Conservation (phyloP, 768 basidiomycete genomes). For the Suillus cothurnatus region DNA sequence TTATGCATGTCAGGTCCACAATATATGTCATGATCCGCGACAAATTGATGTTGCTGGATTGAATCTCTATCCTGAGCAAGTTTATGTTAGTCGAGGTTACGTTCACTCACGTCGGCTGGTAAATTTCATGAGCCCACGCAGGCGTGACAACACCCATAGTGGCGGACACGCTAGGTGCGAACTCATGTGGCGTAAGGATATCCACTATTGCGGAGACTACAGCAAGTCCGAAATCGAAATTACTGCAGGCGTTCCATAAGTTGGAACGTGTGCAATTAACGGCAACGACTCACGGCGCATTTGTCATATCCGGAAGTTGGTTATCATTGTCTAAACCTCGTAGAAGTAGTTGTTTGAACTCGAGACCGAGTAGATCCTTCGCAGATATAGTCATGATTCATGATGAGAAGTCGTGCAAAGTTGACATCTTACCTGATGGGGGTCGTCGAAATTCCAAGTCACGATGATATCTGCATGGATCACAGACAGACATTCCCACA, state of each 20-base stretch:
- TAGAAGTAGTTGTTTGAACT: background rate
- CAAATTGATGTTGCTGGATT: background rate
- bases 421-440: no score
- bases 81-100: background rate
- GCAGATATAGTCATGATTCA: background rate
- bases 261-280: background rate
- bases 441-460: no score
- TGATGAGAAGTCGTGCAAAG: background rate
- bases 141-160: background rate
- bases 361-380: background rate
- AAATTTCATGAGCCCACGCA: background rate
- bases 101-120: background rate
- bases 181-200: background rate
- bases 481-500: no score
- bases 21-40: background rate
- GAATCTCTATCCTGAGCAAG: background rate
- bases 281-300: background rate
- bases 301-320: background rate
- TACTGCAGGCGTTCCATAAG: background rate
- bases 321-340: background rate
- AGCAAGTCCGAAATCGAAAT: background rate
- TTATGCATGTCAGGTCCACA: background rate
- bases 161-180: background rate
- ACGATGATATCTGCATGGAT: no score
- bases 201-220: background rate